Percentiles rank a stretch among this genome's conserved stretches.
These are phyloP conservation scores for Yamadazyma akitaensis DNA, from an alignment of 805 yeast genomes.

Conservation along the genomic window DNA sequence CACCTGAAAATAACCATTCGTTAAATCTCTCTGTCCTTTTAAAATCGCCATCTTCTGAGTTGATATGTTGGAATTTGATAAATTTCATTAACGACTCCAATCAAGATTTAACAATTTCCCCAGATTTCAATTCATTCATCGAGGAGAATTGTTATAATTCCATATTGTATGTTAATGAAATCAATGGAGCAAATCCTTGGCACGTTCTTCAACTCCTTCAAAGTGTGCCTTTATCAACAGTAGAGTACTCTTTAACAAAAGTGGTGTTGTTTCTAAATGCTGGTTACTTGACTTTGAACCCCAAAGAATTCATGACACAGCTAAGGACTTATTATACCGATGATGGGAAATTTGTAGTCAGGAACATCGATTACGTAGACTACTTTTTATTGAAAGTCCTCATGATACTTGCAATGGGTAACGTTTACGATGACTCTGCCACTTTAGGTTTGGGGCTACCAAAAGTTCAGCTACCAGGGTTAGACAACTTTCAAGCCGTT, in stretches of 20 bases:
- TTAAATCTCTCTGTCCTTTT: conserved; percentile 18
- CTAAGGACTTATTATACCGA: conserved; percentile 14
- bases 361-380: conserved; percentile 5
- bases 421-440: conserved; percentile 16
- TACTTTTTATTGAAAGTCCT: conserved; percentile 21
- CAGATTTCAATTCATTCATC: conserved; percentile 21
- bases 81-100: conserved; percentile 13
- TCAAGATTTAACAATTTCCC: conserved; percentile 17
- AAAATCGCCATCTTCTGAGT: conserved; percentile 24
- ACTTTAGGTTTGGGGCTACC: conserved; percentile 10
- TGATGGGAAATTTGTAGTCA: conserved; percentile 8
- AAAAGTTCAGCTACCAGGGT: conserved; percentile 19
- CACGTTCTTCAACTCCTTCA: not conserved
- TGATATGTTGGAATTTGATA: conserved; percentile 23
- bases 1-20: not conserved
- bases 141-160: conserved; percentile 23
- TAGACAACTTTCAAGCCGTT: conserved; percentile 19
- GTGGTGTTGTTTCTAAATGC: conserved; percentile 20
- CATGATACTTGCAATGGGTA: conserved; percentile 22
- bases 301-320: conserved; percentile 15
- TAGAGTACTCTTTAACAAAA: conserved; percentile 12
- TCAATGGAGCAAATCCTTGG: not conserved
- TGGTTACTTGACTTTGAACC: conserved; percentile 25
- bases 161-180: conserved; percentile 5
- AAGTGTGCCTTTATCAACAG: not conserved